Evolutionary conservation across 2,329 filamentous ascomycete genomes (phyloP).

Genomic region (Grosmannia serpens): DNA sequence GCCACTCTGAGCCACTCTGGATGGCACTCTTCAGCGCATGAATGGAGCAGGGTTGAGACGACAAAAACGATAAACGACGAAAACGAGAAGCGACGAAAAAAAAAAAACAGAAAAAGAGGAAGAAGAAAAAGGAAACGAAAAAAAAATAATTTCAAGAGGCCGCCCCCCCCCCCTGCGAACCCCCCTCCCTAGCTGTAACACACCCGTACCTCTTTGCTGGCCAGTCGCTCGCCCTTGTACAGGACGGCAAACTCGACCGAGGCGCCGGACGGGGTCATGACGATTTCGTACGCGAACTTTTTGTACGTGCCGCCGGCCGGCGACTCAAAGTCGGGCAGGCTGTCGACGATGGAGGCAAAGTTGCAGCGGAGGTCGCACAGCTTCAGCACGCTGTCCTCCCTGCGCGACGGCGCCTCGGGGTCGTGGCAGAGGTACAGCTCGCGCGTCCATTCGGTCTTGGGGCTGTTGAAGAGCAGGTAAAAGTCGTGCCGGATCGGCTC

Average conservation of each 20-base stretch:
- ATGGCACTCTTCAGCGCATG: too few species aligned
- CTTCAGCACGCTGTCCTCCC: slow-evolving; percentile 3
- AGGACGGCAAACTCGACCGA: slow-evolving; percentile 6
- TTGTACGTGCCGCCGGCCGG: slow-evolving; percentile 4
- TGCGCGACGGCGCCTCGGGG: slow-evolving; percentile 2
- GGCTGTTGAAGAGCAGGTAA: slow-evolving; percentile 3
- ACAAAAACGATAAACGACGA: too few species aligned
- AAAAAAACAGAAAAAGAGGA: too few species aligned
- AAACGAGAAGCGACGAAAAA: too few species aligned
- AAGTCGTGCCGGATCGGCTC: slow-evolving; percentile 7
- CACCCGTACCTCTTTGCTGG: slow-evolving; percentile 5
- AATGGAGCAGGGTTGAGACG: too few species aligned
- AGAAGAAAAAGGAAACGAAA: too few species aligned
- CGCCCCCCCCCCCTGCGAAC: not conserved
- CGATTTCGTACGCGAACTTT: slow-evolving; percentile 5
- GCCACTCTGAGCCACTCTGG: too few species aligned
- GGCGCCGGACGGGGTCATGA: slow-evolving; percentile 9
- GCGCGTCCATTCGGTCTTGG: slow-evolving; percentile 6
- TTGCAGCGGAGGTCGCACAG: slow-evolving; percentile 8
- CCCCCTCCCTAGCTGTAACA: not conserved
- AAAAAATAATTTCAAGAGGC: too few species aligned
- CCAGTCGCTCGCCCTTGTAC: slow-evolving; percentile 5
- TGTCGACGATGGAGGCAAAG: slow-evolving; percentile 6
- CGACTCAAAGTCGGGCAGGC: slow-evolving; percentile 6
- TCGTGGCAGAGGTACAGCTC: slow-evolving; percentile 8